Conservation (phyloP, 257 asterid genomes). For the Apocynum venetum region DNA sequence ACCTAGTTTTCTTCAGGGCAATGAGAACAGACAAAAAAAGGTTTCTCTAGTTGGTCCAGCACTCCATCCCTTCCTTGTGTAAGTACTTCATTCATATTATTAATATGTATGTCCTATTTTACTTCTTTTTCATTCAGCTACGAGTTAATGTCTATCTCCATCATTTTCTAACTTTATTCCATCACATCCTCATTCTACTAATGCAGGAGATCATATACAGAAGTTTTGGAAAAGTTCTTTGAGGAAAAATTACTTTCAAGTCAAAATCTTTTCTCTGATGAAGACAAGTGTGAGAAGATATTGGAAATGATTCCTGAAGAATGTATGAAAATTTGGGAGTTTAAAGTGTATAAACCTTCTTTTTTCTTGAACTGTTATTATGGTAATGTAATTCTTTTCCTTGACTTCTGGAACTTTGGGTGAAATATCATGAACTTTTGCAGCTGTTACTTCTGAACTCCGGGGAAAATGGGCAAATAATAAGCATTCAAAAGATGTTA, state of each 20-base stretch:
- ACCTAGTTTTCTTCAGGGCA: slow-evolving; percentile 53
- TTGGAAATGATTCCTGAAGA: slow-evolving; percentile 88
- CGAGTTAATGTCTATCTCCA: background rate
- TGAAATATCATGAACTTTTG: slow-evolving; percentile 19
- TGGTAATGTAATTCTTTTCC: slow-evolving; percentile 4
- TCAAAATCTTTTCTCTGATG: slow-evolving; percentile 63
- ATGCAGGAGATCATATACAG: slow-evolving; percentile 73
- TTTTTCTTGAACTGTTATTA: slow-evolving; percentile 3
- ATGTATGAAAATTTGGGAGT: slow-evolving; percentile 41
- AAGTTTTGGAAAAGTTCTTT: slow-evolving; percentile 61
- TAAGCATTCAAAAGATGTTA: slow-evolving; percentile 59
- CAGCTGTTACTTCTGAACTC: slow-evolving; percentile 82
- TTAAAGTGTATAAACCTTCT: slow-evolving; percentile 5
- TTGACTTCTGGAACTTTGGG: background rate
- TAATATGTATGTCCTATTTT: slow-evolving; percentile 14
- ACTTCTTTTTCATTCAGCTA: slow-evolving; percentile 6
- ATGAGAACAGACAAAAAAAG: slow-evolving; percentile 65
- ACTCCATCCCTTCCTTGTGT: slow-evolving; percentile 87
- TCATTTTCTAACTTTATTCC: background rate
- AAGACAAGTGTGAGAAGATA: slow-evolving; percentile 74
- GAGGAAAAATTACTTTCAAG: slow-evolving; percentile 51
- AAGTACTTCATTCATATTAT: slow-evolving; percentile 28
- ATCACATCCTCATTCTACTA: slow-evolving; percentile 6
- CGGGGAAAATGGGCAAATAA: slow-evolving; percentile 71
- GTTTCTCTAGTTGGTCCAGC: slow-evolving; percentile 52